These are phyloP conservation scores for Lippia alba DNA, from an alignment of 305 asterid species.

Conservation along the genomic window DNA sequence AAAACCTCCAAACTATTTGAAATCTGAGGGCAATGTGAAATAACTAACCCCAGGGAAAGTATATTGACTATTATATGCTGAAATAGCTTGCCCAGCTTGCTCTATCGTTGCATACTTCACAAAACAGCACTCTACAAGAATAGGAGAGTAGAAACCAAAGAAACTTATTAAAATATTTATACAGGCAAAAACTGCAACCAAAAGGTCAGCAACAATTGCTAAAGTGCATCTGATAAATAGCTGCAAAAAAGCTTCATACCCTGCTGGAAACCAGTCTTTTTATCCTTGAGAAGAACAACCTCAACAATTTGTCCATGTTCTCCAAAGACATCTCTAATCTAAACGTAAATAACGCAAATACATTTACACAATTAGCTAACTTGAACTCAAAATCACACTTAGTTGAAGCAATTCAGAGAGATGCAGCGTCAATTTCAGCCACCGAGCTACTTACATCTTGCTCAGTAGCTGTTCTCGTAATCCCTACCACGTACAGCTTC, in stretches of 20 bases:
- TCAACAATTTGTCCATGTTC: constrained; percentile 75
- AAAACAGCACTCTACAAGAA: constrained; percentile 75
- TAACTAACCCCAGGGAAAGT: constrained; percentile 85
- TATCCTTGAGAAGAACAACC: constrained; percentile 79
- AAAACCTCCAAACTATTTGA: constrained; percentile 24
- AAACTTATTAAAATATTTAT: neutral
- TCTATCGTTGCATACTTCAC: constrained; percentile 76
- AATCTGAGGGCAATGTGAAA: constrained; percentile 18
- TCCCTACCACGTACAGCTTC: constrained; percentile 74
- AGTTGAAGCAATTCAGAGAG: neutral
- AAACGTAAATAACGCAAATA: constrained; percentile 33
- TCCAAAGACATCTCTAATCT: constrained; percentile 69
- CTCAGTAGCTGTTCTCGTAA: constrained; percentile 68
- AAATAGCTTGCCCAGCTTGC: constrained; percentile 82
- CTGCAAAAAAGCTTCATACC: constrained; percentile 48
- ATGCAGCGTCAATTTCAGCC: neutral
- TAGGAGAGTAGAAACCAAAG: constrained; percentile 20
- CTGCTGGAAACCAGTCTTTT: constrained; percentile 70
- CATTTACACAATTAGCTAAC: neutral
- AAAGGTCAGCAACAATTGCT: neutral
- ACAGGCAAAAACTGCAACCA: constrained; percentile 3
- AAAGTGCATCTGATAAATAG: constrained; percentile 12
- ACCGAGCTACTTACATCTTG: constrained; percentile 61
- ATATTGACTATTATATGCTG: constrained; percentile 57
- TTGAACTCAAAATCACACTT: constrained; percentile 14